phyloP scores from a whole-genome alignment of 1,284 basidiomycete genomes.

The Malassezia psittaci region DNA sequence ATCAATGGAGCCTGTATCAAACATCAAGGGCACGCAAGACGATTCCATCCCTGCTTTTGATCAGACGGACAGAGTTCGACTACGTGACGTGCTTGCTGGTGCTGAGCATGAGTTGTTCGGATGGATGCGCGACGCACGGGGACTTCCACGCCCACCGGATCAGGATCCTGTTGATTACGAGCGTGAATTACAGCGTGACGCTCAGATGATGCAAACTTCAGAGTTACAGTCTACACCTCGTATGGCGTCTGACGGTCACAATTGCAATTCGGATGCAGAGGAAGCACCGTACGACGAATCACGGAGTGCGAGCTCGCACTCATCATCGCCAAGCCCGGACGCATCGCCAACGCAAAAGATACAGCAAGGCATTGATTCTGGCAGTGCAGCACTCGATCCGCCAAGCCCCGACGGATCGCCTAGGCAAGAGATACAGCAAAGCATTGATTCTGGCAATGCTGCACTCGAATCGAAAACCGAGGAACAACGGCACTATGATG shows the following conservation, averaged over 20 bases:
- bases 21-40: neutral
- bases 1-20: neutral
- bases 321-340: too few species aligned
- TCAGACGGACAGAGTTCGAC: conserved; percentile 29
- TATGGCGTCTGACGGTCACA: too few species aligned
- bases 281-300: too few species aligned
- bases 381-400: neutral
- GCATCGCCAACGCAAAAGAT: too few species aligned
- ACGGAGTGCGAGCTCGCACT: too few species aligned
- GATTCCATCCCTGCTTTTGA: conserved; percentile 12
- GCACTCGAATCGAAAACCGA: neutral
- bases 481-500: conserved; percentile 2
- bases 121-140: conserved; percentile 35
- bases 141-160: conserved; percentile 25
- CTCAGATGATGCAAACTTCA: too few species aligned
- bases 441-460: neutral
- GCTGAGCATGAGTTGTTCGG: conserved; percentile 35
- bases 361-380: neutral
- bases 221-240: too few species aligned
- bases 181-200: too few species aligned
- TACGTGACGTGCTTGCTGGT: conserved; percentile 33
- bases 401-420: too few species aligned
- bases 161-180: conserved; percentile 12
- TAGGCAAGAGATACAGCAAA: too few species aligned
- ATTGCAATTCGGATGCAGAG: too few species aligned